Conservation (phyloP, 352 stramenopile genomes). For the Globisporangium nagaii region DNA sequence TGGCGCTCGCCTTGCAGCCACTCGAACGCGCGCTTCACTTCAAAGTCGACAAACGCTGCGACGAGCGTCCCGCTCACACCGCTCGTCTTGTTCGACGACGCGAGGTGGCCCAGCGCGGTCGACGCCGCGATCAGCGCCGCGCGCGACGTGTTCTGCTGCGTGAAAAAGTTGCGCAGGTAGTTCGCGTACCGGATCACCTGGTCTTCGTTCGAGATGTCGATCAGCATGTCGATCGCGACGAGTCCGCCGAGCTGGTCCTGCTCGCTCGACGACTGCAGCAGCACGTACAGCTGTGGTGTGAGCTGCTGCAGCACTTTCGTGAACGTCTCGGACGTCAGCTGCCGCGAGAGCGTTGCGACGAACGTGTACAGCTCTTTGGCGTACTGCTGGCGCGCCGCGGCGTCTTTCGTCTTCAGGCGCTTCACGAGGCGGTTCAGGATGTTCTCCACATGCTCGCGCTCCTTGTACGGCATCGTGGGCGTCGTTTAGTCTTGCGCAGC, state of each 20-base stretch:
- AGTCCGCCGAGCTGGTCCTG: constrained; percentile 69
- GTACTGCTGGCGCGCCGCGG: constrained; percentile 23
- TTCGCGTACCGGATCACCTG: constrained; percentile 90
- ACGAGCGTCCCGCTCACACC: constrained; percentile 82
- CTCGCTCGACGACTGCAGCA: constrained; percentile 61
- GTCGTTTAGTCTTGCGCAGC: too few relatives aligned
- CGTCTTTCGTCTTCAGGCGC: constrained; percentile 43
- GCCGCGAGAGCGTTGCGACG: constrained; percentile 57
- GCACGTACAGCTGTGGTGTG: constrained; percentile 67
- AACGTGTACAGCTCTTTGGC: constrained; percentile 56
- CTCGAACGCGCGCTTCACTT: constrained; percentile 88
- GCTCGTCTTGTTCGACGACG: constrained; percentile 49
- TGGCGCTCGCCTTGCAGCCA: constrained; percentile 75
- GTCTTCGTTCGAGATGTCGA: constrained; percentile 79
- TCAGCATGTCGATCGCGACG: constrained; percentile 70
- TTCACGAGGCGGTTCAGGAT: constrained; percentile 58
- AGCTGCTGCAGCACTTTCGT: constrained; percentile 67
- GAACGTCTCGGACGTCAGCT: constrained; percentile 78
- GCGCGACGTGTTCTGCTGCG: constrained; percentile 59
- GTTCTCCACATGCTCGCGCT: constrained; percentile 65
- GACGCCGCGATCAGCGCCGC: constrained; percentile 60
- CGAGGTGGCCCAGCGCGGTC: constrained; percentile 79
- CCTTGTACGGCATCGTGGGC: constrained; percentile 24
- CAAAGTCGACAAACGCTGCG: constrained; percentile 90
- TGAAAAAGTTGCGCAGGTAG: constrained; percentile 84